Percentiles rank a stretch among this genome's conserved stretches.
These are phyloP conservation scores for Colletotrichum brevisporum DNA, from an alignment of 2,329 filamentous ascomycete species.

Conservation along the genomic window DNA sequence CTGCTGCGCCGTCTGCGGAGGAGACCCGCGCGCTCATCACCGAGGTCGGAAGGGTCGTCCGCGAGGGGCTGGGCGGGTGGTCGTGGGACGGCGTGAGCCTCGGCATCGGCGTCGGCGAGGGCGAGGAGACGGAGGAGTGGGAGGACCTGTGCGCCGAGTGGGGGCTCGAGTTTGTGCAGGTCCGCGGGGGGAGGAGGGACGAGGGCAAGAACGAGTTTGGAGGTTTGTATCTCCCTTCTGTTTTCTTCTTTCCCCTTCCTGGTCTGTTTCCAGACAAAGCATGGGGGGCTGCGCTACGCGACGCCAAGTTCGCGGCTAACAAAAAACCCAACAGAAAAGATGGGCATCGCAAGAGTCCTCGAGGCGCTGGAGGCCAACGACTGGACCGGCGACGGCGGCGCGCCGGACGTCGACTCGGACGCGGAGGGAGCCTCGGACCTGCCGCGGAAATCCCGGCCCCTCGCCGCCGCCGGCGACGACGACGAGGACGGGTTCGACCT, in stretches of 20 bases:
- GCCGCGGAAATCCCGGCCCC: constrained; percentile 50
- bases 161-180: constrained; percentile 75
- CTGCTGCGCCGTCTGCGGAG: constrained; percentile 31
- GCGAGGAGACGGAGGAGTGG: constrained; percentile 65
- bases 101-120: constrained; percentile 68
- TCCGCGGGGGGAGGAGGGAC: constrained; percentile 55
- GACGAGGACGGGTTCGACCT: constrained; percentile 54
- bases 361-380: constrained; percentile 78
- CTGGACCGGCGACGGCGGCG: constrained; percentile 61
- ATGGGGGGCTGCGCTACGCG: no score
- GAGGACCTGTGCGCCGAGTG: constrained; percentile 71
- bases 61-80: constrained; percentile 71
- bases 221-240: constrained; percentile 57
- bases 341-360: constrained; percentile 69
- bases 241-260: neutral
- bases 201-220: constrained; percentile 69
- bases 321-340: constrained; percentile 61
- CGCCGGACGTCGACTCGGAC: constrained; percentile 51
- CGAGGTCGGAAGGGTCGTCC: constrained; percentile 68
- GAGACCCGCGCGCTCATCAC: constrained; percentile 60
- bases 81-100: constrained; percentile 76
- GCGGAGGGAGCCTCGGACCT: constrained; percentile 42
- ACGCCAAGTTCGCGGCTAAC: constrained; percentile 41
- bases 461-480: constrained; percentile 43
- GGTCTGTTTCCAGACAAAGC: no score